These are phyloP conservation scores for Teratosphaeria viscida DNA, from an alignment of 2,329 filamentous ascomycete species.

Conservation along the genomic window DNA sequence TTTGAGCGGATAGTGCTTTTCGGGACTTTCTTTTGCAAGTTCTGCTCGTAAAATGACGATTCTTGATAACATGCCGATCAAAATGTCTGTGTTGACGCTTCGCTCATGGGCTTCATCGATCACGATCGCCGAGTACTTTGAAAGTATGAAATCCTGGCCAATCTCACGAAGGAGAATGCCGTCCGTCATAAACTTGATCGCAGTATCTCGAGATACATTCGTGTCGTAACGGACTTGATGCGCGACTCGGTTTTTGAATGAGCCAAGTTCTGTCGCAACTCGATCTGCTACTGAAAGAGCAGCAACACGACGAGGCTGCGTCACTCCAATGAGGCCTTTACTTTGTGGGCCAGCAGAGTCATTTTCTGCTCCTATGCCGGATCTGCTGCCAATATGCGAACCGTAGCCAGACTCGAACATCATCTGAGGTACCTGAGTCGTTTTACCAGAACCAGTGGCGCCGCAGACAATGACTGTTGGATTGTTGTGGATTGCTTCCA, in stretches of 20 bases:
- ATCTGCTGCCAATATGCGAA: slow-evolving; percentile 48
- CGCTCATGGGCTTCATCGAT: slow-evolving; percentile 97
- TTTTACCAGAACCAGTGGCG: slow-evolving; percentile 93
- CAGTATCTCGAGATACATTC: slow-evolving; percentile 66
- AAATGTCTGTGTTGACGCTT: slow-evolving; percentile 92
- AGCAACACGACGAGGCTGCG: slow-evolving; percentile 87
- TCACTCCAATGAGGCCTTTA: slow-evolving; percentile 79
- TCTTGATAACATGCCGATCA: slow-evolving; percentile 94
- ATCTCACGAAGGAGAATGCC: slow-evolving; percentile 89
- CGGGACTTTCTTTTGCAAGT: slow-evolving; percentile 60
- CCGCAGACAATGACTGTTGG: slow-evolving; percentile 85
- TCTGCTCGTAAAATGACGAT: slow-evolving; percentile 76
- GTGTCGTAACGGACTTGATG: slow-evolving; percentile 93
- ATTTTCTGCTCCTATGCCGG: not conserved
- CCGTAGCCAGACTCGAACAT: slow-evolving; percentile 91
- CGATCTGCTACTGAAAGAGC: slow-evolving; percentile 95
- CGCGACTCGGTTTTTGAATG: slow-evolving; percentile 63
- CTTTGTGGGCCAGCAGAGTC: slow-evolving; percentile 3
- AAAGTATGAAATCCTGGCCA: slow-evolving; percentile 74
- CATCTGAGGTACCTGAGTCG: slow-evolving; percentile 94
- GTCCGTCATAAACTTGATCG: slow-evolving; percentile 98
- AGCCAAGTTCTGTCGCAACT: slow-evolving; percentile 72
- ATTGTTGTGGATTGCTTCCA: slow-evolving; percentile 94
- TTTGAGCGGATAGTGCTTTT: slow-evolving; percentile 65
- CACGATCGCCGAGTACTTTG: slow-evolving; percentile 85